Evolutionary conservation across 768 basidiomycete species (phyloP).

Genomic region (Psilocybe sp.): DNA sequence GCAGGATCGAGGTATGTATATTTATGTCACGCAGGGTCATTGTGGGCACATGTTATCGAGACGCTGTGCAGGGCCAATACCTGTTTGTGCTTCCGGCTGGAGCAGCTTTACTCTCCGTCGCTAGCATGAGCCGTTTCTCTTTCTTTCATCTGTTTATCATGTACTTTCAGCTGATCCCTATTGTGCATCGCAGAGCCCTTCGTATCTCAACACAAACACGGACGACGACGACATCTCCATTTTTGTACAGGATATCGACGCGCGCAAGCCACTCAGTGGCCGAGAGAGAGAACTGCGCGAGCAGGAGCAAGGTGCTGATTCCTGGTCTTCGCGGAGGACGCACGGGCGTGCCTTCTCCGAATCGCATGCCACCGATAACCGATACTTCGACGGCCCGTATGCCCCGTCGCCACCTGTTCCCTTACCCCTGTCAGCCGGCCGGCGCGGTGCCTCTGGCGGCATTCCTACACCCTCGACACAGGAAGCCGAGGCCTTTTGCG

Average conservation of each 20-base stretch:
- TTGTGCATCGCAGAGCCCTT: conserved; percentile 21
- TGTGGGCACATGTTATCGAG: too few species aligned
- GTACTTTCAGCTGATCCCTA: background rate
- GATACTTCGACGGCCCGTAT: conserved; percentile 3
- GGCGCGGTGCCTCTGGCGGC: background rate
- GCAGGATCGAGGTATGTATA: too few species aligned
- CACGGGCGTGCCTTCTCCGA: conserved; percentile 2
- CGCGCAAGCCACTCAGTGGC: conserved; percentile 60
- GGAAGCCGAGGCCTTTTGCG: conserved; percentile 1
- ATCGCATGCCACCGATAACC: background rate
- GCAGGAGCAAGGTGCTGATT: background rate
- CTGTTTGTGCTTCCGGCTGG: too few species aligned
- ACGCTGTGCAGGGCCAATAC: too few species aligned
- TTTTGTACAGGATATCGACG: conserved; percentile 77
- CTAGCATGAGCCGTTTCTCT: background rate
- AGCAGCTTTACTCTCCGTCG: too few species aligned
- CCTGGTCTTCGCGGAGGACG: background rate
- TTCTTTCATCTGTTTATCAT: background rate
- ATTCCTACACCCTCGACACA: conserved; percentile 1
- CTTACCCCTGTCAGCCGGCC: conserved; percentile 1
- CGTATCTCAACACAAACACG: conserved; percentile 45
- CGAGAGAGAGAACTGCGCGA: conserved; percentile 24
- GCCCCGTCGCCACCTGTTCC: conserved; percentile 7
- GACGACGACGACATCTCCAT: conserved; percentile 79
- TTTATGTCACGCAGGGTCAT: too few species aligned